Base-by-base conservation (phyloP, 2,329 filamentous ascomycete species). In the Fusarium pseudonygamai region DNA sequence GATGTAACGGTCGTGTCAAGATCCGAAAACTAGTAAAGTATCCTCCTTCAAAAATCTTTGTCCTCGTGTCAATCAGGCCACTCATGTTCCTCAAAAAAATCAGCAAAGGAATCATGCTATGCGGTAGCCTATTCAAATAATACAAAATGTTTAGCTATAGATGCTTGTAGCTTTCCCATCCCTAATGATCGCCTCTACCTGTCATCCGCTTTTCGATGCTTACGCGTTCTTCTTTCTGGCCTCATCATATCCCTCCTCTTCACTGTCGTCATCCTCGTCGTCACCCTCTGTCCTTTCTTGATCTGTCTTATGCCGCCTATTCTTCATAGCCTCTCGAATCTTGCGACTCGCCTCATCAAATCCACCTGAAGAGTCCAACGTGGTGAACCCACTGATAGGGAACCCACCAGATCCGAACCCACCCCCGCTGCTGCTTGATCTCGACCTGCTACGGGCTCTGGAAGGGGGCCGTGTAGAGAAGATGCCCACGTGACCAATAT, bases 391-490 rank as follows among this genome's bases (percentile, higher is more conserved):
- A 77, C 91, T 91, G 69, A 96, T 83, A 3, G 90, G 89, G 78
- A 93, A 92, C 0, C 88, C 89, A 7, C 85, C 84, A 24, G 87
- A 88, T 7, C 90, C 89, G 63, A 90, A 86, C 2, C 89, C 87
- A 32, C 90, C 89, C 45, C 90, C 90, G 69, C 88, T 89, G 70
- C 91, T 93, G 80, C 92, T 90, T 77, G 90, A 93, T 57, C 92
- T 88, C 77, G 91, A 93, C 32, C 93, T 87, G 74, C 89, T 92
- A 64, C 91, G 88, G 58, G 89, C 92, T n/a, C 94, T 91, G 58
- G 93, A 97, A n/a, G 92, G 88, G 9, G 95, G 95, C 36, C 93
- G 88, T 22, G 94, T 96, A 6, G 95, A 94, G 84, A 98, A 99
- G 83, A 99, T 92, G 69, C 93, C 93, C 74, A 97, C 92, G 55